A percentile compares a stretch with the other conserved stretches of the same genome.
Evolutionary conservation across 805 yeast species (phyloP).

Genomic region (Lipomyces sp.): DNA sequence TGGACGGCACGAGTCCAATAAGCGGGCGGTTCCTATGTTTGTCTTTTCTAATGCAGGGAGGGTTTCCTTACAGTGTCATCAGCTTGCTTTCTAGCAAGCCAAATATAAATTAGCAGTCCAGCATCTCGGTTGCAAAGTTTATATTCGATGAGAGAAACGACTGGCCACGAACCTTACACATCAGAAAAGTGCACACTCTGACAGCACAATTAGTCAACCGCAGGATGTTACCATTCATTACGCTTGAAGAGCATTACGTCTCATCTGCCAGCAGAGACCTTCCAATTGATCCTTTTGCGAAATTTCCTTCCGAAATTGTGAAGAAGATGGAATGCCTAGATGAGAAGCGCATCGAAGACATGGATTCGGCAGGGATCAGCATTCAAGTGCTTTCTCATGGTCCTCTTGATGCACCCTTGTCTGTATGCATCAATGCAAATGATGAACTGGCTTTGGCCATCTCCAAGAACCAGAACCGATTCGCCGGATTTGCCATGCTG

Average conservation of each 20-base stretch:
- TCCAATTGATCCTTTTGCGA: conserved; percentile 9
- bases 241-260: conserved; percentile 9
- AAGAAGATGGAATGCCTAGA: conserved; percentile 13
- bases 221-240: conserved; percentile 4
- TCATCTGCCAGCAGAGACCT: conserved; percentile 7
- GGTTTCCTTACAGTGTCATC: no score
- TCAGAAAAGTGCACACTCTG: no score
- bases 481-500: conserved; percentile 17
- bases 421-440: conserved; percentile 2
- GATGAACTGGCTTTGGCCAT: conserved; percentile 17
- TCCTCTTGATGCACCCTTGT: conserved; percentile 13
- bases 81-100: no score
- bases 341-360: conserved; percentile 13
- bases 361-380: conserved; percentile 11
- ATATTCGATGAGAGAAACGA: no score
- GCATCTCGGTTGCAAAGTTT: no score
- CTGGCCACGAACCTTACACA: no score
- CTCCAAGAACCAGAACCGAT: conserved; percentile 14
- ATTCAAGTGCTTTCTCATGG: conserved; percentile 18
- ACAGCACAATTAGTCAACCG: no score
- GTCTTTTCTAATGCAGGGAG: no score
- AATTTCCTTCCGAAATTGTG: conserved; percentile 13
- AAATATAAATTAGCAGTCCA: no score
- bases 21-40: no score
- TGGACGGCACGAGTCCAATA: no score